Evolutionary conservation across 345 rosid species (phyloP).

Genomic region (Citropsis articulata): DNA sequence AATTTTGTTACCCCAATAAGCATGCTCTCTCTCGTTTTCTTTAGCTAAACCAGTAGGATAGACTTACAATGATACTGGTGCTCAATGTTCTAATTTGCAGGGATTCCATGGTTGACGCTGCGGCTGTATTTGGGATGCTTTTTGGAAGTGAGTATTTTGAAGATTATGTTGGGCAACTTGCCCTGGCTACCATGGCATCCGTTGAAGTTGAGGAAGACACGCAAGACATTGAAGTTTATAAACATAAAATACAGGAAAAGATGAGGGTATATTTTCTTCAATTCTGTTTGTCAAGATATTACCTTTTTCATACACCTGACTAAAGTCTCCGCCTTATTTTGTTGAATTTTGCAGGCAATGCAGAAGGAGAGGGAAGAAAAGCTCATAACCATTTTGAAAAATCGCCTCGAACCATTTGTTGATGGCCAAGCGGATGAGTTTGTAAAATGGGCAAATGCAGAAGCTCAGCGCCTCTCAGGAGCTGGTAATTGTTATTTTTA

Average conservation of each 20-base stretch:
- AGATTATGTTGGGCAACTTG: constrained; percentile 89
- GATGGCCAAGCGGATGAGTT: constrained; percentile 66
- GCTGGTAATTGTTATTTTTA: constrained; percentile 52
- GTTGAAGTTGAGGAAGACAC: constrained; percentile 55
- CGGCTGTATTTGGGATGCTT: constrained; percentile 89
- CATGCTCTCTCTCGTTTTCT: neutral
- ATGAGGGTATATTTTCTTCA: constrained; percentile 43
- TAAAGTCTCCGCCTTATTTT: neutral
- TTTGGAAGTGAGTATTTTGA: constrained; percentile 91
- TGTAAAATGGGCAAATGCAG: constrained; percentile 66
- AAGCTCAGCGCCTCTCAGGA: constrained; percentile 67
- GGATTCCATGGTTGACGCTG: constrained; percentile 84
- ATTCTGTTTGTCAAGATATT: neutral
- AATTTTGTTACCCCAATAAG: neutral
- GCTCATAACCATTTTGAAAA: constrained; percentile 60
- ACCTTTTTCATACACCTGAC: neutral
- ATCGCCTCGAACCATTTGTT: constrained; percentile 64
- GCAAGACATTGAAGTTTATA: constrained; percentile 42
- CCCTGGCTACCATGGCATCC: constrained; percentile 60
- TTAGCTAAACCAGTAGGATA: neutral
- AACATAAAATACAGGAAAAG: constrained; percentile 60
- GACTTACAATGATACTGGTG: neutral
- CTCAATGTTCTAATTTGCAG: constrained; percentile 31
- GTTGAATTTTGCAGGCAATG: constrained; percentile 39
- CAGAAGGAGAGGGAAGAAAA: constrained; percentile 80